Conservation (phyloP, 2,329 filamentous ascomycete genomes). For the Colletotrichum sp. region DNA sequence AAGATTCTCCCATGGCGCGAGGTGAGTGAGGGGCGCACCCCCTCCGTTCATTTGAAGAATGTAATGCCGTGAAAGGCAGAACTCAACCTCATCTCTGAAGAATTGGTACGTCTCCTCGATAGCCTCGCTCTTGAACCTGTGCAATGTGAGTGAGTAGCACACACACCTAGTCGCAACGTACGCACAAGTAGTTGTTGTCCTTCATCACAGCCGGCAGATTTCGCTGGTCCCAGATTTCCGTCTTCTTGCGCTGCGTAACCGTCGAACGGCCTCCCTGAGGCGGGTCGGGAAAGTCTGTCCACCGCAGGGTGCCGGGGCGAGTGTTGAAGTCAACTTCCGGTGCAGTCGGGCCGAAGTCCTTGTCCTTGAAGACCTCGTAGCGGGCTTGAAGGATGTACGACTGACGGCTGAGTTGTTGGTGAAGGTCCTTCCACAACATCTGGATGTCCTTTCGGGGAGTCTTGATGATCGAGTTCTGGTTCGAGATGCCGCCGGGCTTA, state of each 20-base stretch:
- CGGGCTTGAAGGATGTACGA: constrained; percentile 62
- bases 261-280: constrained; percentile 43
- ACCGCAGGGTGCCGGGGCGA: constrained; percentile 55
- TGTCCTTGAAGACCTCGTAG: constrained; percentile 56
- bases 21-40: constrained; percentile 35
- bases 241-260: constrained; percentile 58
- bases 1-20: constrained; percentile 54
- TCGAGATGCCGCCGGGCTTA: constrained; percentile 50
- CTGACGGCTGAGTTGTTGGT: constrained; percentile 59
- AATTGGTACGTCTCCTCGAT: constrained; percentile 60
- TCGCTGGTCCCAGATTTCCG: constrained; percentile 60
- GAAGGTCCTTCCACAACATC: constrained; percentile 57
- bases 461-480: constrained; percentile 34
- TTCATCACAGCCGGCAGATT: constrained; percentile 52
- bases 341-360: constrained; percentile 47
- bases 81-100: constrained; percentile 60
- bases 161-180: neutral
- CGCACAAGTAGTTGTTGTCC: constrained; percentile 58
- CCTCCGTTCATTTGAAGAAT: constrained; percentile 38
- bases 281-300: constrained; percentile 67
- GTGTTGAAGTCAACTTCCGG: constrained; percentile 43
- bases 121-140: constrained; percentile 57
- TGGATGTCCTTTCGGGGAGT: constrained; percentile 34
- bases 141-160: neutral
- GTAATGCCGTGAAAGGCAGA: constrained; percentile 55